Evolutionary conservation across 2,329 filamentous ascomycete species (phyloP).

Genomic region (Colletotrichum brevisporum): DNA sequence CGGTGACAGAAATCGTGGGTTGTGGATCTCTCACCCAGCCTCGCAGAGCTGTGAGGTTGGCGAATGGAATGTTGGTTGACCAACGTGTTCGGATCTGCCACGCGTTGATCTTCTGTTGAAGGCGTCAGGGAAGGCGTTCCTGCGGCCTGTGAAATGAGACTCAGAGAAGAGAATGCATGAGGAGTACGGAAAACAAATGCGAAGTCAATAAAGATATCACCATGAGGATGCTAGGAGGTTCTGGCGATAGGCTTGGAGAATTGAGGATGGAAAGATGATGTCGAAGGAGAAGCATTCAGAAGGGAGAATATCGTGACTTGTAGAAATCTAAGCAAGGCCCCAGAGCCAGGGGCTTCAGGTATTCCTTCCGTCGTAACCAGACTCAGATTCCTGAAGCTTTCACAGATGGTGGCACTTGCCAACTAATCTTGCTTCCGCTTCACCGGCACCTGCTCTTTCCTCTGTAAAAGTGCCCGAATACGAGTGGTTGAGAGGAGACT

Average conservation of each 20-base stretch:
- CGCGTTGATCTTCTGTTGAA: conserved; percentile 28
- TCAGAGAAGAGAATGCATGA: conserved; percentile 4
- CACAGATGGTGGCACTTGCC: no score
- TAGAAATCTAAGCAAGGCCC: no score
- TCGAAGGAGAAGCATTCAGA: neutral
- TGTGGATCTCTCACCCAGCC: neutral
- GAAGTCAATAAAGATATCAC: conserved; percentile 1
- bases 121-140: conserved; percentile 33
- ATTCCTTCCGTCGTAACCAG: no score
- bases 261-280: conserved; percentile 1
- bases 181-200: neutral
- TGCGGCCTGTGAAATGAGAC: conserved; percentile 17
- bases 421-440: no score
- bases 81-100: conserved; percentile 22
- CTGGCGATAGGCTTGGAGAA: neutral
- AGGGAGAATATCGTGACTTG: no score
- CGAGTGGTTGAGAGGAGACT: no score
- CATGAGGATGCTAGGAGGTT: conserved; percentile 2
- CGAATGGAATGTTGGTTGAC: conserved; percentile 16
- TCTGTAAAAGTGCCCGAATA: no score
- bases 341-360: no score
- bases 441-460: no score
- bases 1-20: neutral
- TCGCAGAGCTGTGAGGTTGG: conserved; percentile 32
- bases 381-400: no score